Evolutionary conservation across 768 basidiomycete genomes (phyloP), one percentile per base, ranked within the genome.

Genomic region (Dioszegia crocea): DNA sequence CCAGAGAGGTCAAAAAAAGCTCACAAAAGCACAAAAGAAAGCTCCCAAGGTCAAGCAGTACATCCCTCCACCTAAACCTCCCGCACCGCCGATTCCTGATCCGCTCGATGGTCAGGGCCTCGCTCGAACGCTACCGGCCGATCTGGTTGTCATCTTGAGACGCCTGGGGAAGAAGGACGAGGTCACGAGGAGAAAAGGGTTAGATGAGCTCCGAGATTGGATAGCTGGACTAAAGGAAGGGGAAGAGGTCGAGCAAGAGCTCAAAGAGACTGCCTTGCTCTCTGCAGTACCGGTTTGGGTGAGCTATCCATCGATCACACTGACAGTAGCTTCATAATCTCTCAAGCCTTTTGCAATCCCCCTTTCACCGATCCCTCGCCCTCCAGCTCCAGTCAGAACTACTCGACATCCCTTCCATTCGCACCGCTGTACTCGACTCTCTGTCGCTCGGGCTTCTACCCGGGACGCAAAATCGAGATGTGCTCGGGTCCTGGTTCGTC

Each of bases 121-220:
- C 4, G 86, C 84, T 2, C 84, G 84, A 67, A 78, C 79, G 12
- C 76, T 96, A 3, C 89, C 89, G 0, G 83, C 91, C 1, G 90
- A 91, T 26, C 80, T 98, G 21, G 81, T 92, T 6, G 84, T 97
- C 46, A 83, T 91, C 2, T 81, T 97, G 53, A 80, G 91, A 48
- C 83, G 84, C 62, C 80, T 98, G 51, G 85, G 83, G 26, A 98
- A 98, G 83, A 94, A 94, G 79, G 91, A 93, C 57, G 82, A 83
- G 26, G 82, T 90, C 27, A 97, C 94, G 1, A 88, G 89, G 76
- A 78, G 82, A 21, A 85, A 86, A 67, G 93, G 90, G 0, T 78
- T 97, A 62, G 92, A 96, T 70, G 93, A 94, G 59, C 77, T 98
- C 27, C 82, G 84, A 65, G 71, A 78, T 8, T 91, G 88, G 87